phyloP scores from a whole-genome alignment of 2,329 filamentous ascomycete species.

The Trichoderma harzianum region DNA sequence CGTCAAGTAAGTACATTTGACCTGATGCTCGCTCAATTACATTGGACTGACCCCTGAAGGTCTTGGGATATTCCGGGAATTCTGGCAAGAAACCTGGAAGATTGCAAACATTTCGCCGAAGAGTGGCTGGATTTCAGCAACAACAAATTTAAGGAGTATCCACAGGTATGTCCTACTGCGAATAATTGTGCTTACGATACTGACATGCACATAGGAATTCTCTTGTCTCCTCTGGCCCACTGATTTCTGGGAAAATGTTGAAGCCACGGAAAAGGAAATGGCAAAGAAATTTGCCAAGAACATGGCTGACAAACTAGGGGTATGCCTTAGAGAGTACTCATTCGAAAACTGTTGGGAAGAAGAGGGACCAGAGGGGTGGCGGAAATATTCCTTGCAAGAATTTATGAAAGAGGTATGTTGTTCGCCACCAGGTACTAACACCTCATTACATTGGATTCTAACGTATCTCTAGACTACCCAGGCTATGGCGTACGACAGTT shows the following conservation, averaged over 20 bases:
- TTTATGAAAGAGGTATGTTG: background rate
- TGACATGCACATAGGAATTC: background rate
- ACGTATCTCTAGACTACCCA: background rate
- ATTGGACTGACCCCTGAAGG: background rate
- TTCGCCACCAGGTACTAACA: background rate
- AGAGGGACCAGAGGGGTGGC: accelerated
- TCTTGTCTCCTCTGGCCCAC: background rate
- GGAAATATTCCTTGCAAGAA: background rate
- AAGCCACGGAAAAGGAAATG: background rate
- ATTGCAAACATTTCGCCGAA: background rate
- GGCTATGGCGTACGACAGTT: background rate
- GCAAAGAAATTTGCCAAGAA: background rate
- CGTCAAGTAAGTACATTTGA: background rate
- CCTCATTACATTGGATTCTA: background rate
- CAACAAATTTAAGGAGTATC: background rate
- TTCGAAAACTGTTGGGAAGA: accelerated
- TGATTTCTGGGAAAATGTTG: background rate
- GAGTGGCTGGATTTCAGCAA: background rate
- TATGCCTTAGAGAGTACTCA: background rate
- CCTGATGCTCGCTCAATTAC: background rate
- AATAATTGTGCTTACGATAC: background rate
- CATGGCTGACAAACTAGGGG: background rate
- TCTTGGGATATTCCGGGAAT: background rate
- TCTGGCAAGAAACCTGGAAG: background rate
- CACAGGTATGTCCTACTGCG: background rate